phyloP scores from a whole-genome alignment of 75 land plant species.

The Gnetum montanum region DNA sequence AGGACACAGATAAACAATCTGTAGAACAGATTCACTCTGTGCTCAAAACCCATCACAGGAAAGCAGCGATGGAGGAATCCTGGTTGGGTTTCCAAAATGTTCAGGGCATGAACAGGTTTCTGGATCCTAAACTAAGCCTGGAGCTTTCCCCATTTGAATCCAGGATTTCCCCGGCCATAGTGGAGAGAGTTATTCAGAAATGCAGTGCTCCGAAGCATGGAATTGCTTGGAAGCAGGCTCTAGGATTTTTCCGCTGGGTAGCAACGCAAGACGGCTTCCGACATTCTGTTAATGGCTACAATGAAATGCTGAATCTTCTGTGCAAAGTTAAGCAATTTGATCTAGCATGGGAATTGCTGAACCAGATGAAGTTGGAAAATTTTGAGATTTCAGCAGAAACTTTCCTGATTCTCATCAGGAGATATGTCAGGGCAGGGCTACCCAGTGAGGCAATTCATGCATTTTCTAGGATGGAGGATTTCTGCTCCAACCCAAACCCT shows the following conservation, averaged over 20 bases:
- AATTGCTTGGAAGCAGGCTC: slow-evolving; percentile 36
- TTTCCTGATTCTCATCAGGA: slow-evolving; percentile 48
- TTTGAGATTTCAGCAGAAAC: slow-evolving; percentile 23
- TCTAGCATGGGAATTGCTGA: slow-evolving; percentile 49
- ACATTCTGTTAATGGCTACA: slow-evolving; percentile 22
- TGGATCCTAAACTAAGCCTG: slow-evolving; percentile 18
- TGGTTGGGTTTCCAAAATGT: too few species aligned
- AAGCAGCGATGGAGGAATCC: slow-evolving; percentile 13
- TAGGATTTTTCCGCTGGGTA: slow-evolving; percentile 71
- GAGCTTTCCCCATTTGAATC: slow-evolving; percentile 21
- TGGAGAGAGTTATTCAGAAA: slow-evolving; percentile 31
- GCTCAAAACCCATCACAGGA: slow-evolving; percentile 44
- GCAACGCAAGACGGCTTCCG: slow-evolving; percentile 7
- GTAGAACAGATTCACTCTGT: slow-evolving; percentile 33
- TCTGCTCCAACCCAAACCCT: slow-evolving; percentile 37
- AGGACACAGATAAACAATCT: background rate
- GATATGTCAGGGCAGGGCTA: slow-evolving; percentile 62
- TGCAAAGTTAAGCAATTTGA: slow-evolving; percentile 55
- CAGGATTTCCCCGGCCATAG: slow-evolving; percentile 19
- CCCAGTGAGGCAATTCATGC: slow-evolving; percentile 54
- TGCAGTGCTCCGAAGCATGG: slow-evolving; percentile 38
- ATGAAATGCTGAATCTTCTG: slow-evolving; percentile 43
- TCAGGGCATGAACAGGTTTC: slow-evolving; percentile 8
- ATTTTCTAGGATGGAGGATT: slow-evolving; percentile 69
- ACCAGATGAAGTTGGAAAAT: slow-evolving; percentile 24